These are phyloP conservation scores for Ceratobasidium sp. DNA, from an alignment of 1,284 basidiomycete species.

Conservation along the genomic window DNA sequence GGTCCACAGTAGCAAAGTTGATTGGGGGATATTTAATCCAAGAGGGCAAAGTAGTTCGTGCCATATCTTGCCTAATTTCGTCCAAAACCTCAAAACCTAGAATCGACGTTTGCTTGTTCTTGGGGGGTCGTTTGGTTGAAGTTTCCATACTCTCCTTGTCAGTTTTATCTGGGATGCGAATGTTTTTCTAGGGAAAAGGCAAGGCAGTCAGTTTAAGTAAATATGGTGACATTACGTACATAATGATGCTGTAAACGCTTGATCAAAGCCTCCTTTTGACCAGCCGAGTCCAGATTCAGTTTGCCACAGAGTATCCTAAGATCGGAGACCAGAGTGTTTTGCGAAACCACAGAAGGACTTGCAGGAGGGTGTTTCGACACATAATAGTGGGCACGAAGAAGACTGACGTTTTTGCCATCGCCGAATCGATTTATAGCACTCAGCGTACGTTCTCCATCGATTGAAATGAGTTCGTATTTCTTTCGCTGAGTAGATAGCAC, in stretches of 20 bases:
- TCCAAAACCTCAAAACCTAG: slow-evolving; percentile 7
- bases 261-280: background rate
- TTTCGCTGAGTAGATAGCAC: background rate
- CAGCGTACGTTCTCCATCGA: background rate
- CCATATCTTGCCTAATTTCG: slow-evolving; percentile 30
- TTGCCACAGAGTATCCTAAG: background rate
- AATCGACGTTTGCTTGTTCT: background rate
- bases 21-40: slow-evolving; percentile 32
- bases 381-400: background rate
- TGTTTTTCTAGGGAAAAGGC: background rate
- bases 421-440: background rate
- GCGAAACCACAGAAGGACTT: background rate
- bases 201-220: background rate
- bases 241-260: background rate
- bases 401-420: background rate
- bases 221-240: background rate
- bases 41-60: slow-evolving; percentile 9
- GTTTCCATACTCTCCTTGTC: background rate
- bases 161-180: background rate
- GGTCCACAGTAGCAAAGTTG: slow-evolving; percentile 24
- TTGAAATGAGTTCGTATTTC: background rate
- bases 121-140: background rate
- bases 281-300: background rate
- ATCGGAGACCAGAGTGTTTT: background rate
- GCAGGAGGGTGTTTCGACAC: background rate